Evolutionary conservation across 371 early-diverging fungal species (phyloP).

Genomic region (Mucor indicus): DNA sequence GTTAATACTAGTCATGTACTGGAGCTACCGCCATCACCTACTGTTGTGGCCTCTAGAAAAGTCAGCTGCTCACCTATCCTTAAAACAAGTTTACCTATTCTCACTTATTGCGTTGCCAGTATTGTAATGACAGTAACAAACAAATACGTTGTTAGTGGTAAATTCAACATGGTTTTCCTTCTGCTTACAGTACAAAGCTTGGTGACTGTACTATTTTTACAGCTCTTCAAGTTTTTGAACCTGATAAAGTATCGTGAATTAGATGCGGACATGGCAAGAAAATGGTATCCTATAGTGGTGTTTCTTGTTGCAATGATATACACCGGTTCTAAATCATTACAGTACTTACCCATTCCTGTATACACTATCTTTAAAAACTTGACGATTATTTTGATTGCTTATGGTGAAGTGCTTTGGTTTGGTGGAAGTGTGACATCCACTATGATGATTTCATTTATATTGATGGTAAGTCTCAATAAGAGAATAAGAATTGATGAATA

Average conservation of each 20-base stretch:
- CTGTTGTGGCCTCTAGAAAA: no score
- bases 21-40: no score
- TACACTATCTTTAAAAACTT: slow-evolving; percentile 99
- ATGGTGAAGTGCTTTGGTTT: slow-evolving; percentile 88
- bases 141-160: slow-evolving; percentile 88
- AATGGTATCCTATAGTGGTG: slow-evolving; percentile 88
- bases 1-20: no score
- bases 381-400: slow-evolving; percentile 96
- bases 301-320: slow-evolving; percentile 96
- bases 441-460: slow-evolving; percentile 80
- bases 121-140: slow-evolving; percentile 97
- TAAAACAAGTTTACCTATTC: slow-evolving; percentile 56
- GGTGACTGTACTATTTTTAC: slow-evolving; percentile 35
- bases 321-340: slow-evolving; percentile 93
- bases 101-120: slow-evolving; percentile 86
- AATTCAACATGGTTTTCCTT: slow-evolving; percentile 89
- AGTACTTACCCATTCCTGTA: slow-evolving; percentile 90
- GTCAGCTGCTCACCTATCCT: slow-evolving; percentile 21
- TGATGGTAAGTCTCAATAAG: slow-evolving; percentile 68
- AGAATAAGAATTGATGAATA: not conserved
- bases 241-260: slow-evolving; percentile 66
- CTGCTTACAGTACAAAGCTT: slow-evolving; percentile 74
- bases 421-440: slow-evolving; percentile 72
- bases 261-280: slow-evolving; percentile 60
- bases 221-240: slow-evolving; percentile 60